Conservation (phyloP, 257 asterid species). For the Rehmannia glutinosa region DNA sequence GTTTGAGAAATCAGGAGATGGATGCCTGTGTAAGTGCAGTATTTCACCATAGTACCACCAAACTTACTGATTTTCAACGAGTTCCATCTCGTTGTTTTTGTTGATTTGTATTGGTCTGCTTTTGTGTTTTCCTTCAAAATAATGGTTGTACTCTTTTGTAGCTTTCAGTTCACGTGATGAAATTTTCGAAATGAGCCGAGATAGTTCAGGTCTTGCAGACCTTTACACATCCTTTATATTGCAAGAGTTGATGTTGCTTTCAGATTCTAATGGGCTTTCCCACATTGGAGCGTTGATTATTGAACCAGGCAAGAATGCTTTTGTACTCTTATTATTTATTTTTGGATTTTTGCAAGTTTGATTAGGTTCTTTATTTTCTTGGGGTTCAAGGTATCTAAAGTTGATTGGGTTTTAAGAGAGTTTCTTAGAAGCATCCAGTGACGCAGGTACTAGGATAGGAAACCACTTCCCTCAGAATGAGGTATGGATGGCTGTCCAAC, state of each 20-base stretch:
- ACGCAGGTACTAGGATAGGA: conserved; percentile 3
- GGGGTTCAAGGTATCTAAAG: neutral
- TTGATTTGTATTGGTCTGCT: conserved; percentile 25
- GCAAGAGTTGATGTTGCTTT: conserved; percentile 35
- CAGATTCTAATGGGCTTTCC: conserved; percentile 36
- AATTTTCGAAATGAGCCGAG: conserved; percentile 61
- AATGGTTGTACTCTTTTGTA: conserved; percentile 30
- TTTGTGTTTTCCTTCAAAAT: conserved; percentile 3
- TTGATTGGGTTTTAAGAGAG: neutral
- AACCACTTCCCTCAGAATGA: too few relatives aligned
- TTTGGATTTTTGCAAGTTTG: neutral
- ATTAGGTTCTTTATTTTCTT: neutral
- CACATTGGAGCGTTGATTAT: conserved; percentile 74
- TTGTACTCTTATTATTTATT: conserved; percentile 1
- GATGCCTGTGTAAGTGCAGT: conserved; percentile 53
- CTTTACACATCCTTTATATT: conserved; percentile 50
- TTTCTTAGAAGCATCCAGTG: neutral
- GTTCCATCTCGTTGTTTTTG: neutral
- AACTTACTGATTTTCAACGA: conserved; percentile 21
- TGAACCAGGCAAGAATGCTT: conserved; percentile 73
- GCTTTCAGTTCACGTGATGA: conserved; percentile 72
- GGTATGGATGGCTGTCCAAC: too few relatives aligned
- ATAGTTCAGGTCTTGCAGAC: conserved; percentile 54
- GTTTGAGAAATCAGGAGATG: conserved; percentile 28
- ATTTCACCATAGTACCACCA: conserved; percentile 41